Evolutionary conservation across 1,139 yeast genomes (phyloP), one percentile per base, ranked within the genome.

Genomic region (Lodderomyces metapsilosis): DNA sequence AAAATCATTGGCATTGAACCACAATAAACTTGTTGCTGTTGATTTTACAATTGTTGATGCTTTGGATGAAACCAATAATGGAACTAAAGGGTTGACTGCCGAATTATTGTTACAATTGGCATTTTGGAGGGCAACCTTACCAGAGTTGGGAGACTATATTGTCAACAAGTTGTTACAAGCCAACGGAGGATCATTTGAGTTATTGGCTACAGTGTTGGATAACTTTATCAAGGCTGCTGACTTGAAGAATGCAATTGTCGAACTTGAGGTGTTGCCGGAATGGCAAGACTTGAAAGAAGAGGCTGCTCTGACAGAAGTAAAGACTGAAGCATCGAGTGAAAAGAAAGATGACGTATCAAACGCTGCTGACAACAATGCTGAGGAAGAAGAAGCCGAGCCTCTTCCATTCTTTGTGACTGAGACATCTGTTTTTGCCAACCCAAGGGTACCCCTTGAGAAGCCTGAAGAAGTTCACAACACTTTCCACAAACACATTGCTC

Each of bases 111-210:
- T 80, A 44, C 96, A 88, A 65, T 77, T 84, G 40, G 88, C 82
- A 1, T 84, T 88, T 70, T 88, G 96, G 95, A 76, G 77, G 51
- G 68, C 76, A 33, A 77, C 87, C 5, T 78, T 75, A 46, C 88
- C 89, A 7, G 74, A 76, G 41, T 73, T 83, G 38, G 74, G 75
- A 34, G 84, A 82, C 39, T 82, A 82, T 36, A 76, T 85, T 52
- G 89, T 88, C 46, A 84, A 88, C 62, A 84, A 84, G 62, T 78
- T 88, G 53, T 80, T 85, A 58, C 87, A 84, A 58, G 84, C 95
- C 18, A 83, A 84, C 49, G 94, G 95, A 42, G 78, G 84, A 44
- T 88, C 83, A 46, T 85, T 88, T 48, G 96, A 88, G 64, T 74
- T 88, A 45, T 77, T 88, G 52, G 94, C 91, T 21, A 84, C 91